phyloP scores from a whole-genome alignment of 75 land plant species.

The Selaginella moellendorffii region DNA sequence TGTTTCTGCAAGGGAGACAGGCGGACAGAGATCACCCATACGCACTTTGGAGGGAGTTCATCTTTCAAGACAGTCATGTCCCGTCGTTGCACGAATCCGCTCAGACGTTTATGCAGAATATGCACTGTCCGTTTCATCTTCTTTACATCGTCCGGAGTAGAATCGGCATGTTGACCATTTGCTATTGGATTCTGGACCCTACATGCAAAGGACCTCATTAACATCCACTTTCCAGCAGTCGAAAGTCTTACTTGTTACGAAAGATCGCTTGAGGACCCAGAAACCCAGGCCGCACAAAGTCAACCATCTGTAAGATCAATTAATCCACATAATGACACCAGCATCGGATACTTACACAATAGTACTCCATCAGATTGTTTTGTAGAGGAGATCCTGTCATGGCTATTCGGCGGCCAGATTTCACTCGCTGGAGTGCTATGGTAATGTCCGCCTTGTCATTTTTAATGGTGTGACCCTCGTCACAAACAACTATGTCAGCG shows the following conservation, averaged over 20 bases:
- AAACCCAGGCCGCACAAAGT: conserved; percentile 95
- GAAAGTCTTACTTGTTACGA: conserved; percentile 50
- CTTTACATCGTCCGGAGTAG: conserved; percentile 75
- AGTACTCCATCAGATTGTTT: conserved; percentile 97
- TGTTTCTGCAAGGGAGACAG: conserved; percentile 68
- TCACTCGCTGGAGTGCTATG: conserved; percentile 78
- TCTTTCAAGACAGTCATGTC: conserved; percentile 78
- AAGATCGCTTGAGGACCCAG: conserved; percentile 78
- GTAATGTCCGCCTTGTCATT: conserved; percentile 84
- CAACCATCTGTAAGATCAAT: conserved; percentile 96
- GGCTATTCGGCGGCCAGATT: conserved; percentile 85
- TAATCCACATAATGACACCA: too few species aligned
- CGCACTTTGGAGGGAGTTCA: conserved; percentile 81
- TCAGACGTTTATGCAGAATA: conserved; percentile 77
- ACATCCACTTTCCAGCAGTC: too few species aligned
- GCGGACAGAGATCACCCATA: conserved; percentile 85
- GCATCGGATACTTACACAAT: too few species aligned
- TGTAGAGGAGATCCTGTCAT: conserved; percentile 95
- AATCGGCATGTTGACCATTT: conserved; percentile 91
- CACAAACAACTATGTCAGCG: conserved; percentile 89
- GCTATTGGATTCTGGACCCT: conserved; percentile 96
- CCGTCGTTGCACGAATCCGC: conserved; percentile 94
- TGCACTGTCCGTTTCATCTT: conserved; percentile 96
- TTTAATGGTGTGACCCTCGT: conserved; percentile 96
- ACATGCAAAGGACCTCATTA: too few species aligned